A percentile compares a stretch with the other conserved stretches of the same genome.
Conservation (phyloP, 2,329 filamentous ascomycete genomes). For the Talaromyces rugulosus region DNA sequence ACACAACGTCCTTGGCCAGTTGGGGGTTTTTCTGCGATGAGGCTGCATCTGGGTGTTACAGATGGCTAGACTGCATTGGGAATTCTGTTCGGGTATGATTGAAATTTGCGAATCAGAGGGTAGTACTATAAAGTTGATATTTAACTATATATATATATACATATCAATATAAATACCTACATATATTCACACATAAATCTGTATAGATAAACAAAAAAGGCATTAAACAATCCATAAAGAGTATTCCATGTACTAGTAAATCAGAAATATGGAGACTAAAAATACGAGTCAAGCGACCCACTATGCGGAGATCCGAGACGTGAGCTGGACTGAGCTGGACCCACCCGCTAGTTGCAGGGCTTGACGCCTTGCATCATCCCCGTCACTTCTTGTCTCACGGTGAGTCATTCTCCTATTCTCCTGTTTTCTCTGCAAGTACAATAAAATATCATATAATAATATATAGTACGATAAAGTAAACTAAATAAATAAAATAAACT, state of each 20-base stretch:
- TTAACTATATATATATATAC: background rate
- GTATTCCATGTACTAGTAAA: too few relatives aligned
- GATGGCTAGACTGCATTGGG: too few relatives aligned
- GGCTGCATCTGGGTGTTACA: background rate
- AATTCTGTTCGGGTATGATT: too few relatives aligned
- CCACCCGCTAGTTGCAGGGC: background rate
- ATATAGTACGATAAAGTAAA: too few relatives aligned
- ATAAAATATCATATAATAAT: background rate
- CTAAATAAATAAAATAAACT: too few relatives aligned
- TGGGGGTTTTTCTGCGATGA: background rate
- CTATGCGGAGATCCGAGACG: constrained; percentile 1
- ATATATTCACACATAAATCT: background rate
- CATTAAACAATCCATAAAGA: too few relatives aligned
- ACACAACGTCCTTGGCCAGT: background rate
- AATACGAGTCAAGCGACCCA: background rate
- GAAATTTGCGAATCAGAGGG: too few relatives aligned
- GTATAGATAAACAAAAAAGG: background rate
- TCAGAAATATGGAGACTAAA: too few relatives aligned
- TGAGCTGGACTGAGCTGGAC: background rate
- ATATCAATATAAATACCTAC: background rate
- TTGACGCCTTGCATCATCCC: constrained; percentile 1
- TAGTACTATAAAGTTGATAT: too few relatives aligned
- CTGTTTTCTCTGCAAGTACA: background rate
- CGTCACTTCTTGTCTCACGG: background rate
- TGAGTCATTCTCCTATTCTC: background rate